Conservation (phyloP, 1,284 basidiomycete species). For the Microbotryum scabiosae region DNA sequence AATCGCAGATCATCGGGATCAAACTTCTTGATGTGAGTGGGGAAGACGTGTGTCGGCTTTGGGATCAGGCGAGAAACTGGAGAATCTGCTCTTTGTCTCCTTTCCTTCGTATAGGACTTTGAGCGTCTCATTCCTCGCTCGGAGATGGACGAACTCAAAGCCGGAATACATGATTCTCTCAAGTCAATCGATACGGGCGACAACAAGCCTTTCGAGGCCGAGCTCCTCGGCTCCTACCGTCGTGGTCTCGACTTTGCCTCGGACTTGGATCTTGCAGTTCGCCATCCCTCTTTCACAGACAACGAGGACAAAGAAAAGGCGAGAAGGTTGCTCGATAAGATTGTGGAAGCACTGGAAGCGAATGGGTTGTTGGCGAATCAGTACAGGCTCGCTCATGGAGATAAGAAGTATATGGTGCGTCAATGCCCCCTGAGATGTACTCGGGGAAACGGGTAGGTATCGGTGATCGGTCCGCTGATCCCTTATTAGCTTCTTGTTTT, state of each 20-base stretch:
- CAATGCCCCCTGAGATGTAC: no score
- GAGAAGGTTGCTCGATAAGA: slow-evolving; percentile 13
- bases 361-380: slow-evolving; percentile 12
- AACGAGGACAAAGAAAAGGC: slow-evolving; percentile 17
- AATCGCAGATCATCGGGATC: slow-evolving; percentile 29
- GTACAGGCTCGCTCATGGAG: slow-evolving; percentile 18
- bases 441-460: no score
- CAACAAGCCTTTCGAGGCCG: slow-evolving; percentile 11
- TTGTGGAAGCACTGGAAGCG: slow-evolving; percentile 14
- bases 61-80: background rate
- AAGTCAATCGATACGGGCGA: slow-evolving; percentile 6
- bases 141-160: slow-evolving; percentile 26
- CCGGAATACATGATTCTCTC: slow-evolving; percentile 11
- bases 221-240: slow-evolving; percentile 31
- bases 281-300: slow-evolving; percentile 18
- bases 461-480: no score
- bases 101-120: slow-evolving; percentile 19
- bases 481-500: background rate
- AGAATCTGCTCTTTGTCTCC: no score
- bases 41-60: background rate
- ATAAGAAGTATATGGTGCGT: slow-evolving; percentile 22
- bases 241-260: slow-evolving; percentile 19
- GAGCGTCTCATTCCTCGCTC: slow-evolving; percentile 29
- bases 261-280: slow-evolving; percentile 25
- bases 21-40: slow-evolving; percentile 18